A percentile compares a stretch with the other conserved stretches of the same genome.
Conservation (phyloP, 345 rosid species). For the Acer saccharum region DNA sequence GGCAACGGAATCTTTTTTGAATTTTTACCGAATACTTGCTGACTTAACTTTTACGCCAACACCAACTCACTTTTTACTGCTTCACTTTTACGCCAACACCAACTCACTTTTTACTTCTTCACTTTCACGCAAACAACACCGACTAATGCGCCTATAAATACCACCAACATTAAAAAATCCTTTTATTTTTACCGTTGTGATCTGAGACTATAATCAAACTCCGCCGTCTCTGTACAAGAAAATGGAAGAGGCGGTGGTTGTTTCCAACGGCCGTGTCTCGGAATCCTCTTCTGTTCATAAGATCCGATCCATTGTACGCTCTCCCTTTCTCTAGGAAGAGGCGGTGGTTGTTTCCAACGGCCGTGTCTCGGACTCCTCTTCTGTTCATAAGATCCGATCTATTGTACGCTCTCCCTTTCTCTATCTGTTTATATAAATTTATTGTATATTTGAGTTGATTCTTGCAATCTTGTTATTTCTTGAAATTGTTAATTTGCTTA, state of each 20-base stretch:
- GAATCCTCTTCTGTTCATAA: conserved; percentile 63
- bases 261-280: conserved; percentile 62
- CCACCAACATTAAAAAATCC: no score
- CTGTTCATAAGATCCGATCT: conserved; percentile 78
- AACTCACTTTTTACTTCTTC: not conserved
- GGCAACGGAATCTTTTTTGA: conserved; percentile 56
- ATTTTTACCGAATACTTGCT: not conserved
- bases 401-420: conserved; percentile 45
- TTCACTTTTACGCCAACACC: not conserved
- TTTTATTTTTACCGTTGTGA: not conserved
- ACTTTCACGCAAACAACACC: not conserved
- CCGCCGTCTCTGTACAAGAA: conserved; percentile 24
- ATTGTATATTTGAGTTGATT: not conserved
- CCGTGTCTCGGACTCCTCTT: conserved; percentile 59
- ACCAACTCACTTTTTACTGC: not conserved
- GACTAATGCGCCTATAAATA: not conserved
- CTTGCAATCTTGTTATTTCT: not conserved
- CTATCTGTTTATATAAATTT: not conserved
- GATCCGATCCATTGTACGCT: conserved; percentile 78
- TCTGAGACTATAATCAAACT: not conserved
- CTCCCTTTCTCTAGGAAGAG: conserved; percentile 35
- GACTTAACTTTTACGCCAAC: no score
- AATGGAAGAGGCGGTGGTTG: conserved; percentile 36
- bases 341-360: conserved; percentile 45
- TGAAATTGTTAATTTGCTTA: not conserved